A percentile compares a stretch with the other conserved stretches of the same genome.
Evolutionary conservation across 495 filamentous ascomycete genomes (phyloP).

Genomic region (Trichocladium uniseriatum): DNA sequence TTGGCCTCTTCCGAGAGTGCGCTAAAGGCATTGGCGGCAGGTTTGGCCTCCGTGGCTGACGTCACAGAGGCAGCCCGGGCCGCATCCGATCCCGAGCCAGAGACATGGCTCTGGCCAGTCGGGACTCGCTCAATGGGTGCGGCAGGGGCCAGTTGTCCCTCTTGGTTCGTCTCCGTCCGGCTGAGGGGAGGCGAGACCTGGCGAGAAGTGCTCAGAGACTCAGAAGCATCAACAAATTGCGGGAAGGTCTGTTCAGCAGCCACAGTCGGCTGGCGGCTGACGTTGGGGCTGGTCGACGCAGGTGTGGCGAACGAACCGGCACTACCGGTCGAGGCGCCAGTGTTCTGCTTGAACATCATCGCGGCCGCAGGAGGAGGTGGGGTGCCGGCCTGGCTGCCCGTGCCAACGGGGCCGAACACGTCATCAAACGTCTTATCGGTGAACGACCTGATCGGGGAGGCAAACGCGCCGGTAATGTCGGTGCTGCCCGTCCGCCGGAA

Average conservation of each 20-base stretch:
- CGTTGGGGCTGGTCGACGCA: conserved; percentile 46
- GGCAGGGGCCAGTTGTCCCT: conserved; percentile 30
- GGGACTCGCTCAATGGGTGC: conserved; percentile 25
- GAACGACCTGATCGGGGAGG: conserved; percentile 35
- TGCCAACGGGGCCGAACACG: conserved; percentile 57
- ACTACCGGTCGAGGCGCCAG: conserved; percentile 41
- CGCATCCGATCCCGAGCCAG: conserved; percentile 25
- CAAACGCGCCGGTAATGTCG: conserved; percentile 51
- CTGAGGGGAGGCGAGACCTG: conserved; percentile 74
- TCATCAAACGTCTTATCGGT: conserved; percentile 72
- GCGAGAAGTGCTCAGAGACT: conserved; percentile 67
- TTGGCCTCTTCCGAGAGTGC: conserved; percentile 12
- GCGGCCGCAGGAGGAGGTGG: conserved; percentile 47
- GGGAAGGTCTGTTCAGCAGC: conserved; percentile 51
- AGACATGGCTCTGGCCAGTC: conserved; percentile 30
- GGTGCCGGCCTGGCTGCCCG: conserved; percentile 26
- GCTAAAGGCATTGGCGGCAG: not conserved
- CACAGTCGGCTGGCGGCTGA: conserved; percentile 38
- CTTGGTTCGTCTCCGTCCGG: conserved; percentile 55
- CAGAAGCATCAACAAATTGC: conserved; percentile 53
- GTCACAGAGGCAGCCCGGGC: conserved; percentile 18
- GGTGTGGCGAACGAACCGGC: conserved; percentile 46
- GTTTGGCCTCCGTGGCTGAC: conserved; percentile 15
- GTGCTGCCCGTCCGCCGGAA: conserved; percentile 65
- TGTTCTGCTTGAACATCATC: conserved; percentile 60